Percentiles rank a stretch among this genome's conserved stretches.
Evolutionary conservation across 1,284 basidiomycete genomes (phyloP).

Genomic region (Pseudozyma pruni): DNA sequence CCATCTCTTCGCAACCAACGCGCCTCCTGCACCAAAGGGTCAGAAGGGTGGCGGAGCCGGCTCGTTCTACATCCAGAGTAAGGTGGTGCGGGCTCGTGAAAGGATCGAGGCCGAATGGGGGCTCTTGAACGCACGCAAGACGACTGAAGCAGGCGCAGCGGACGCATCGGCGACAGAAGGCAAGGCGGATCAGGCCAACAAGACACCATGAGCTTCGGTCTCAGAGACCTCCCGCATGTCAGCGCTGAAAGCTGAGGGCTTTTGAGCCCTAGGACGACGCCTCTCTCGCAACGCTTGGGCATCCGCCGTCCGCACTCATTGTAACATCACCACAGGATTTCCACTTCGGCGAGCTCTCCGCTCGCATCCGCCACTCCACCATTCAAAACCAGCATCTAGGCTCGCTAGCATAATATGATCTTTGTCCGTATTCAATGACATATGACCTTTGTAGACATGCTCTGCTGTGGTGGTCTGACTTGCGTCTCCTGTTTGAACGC

Average conservation of each 20-base stretch:
- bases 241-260: no score
- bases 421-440: background rate
- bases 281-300: no score
- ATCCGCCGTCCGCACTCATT: conserved; percentile 23
- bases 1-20: conserved; percentile 87
- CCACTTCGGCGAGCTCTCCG: background rate
- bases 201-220: conserved; percentile 14
- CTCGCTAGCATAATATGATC: background rate
- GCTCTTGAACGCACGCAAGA: conserved; percentile 36
- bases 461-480: no score
- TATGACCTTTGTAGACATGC: no score
- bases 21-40: conserved; percentile 69
- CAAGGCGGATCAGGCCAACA: conserved; percentile 23
- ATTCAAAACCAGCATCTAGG: conserved; percentile 4
- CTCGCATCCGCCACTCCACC: conserved; percentile 12
- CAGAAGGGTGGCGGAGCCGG: conserved; percentile 63
- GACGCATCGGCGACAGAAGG: conserved; percentile 15
- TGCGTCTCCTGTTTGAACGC: background rate
- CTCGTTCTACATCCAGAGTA: conserved; percentile 85
- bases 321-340: conserved; percentile 16
- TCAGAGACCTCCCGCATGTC: no score
- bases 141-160: conserved; percentile 19
- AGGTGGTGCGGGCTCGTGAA: conserved; percentile 92
- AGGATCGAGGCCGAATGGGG: conserved; percentile 85
- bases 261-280: no score